These are phyloP conservation scores for Coniferiporia sulphurascens DNA, from an alignment of 1,284 basidiomycete genomes.

Conservation along the genomic window DNA sequence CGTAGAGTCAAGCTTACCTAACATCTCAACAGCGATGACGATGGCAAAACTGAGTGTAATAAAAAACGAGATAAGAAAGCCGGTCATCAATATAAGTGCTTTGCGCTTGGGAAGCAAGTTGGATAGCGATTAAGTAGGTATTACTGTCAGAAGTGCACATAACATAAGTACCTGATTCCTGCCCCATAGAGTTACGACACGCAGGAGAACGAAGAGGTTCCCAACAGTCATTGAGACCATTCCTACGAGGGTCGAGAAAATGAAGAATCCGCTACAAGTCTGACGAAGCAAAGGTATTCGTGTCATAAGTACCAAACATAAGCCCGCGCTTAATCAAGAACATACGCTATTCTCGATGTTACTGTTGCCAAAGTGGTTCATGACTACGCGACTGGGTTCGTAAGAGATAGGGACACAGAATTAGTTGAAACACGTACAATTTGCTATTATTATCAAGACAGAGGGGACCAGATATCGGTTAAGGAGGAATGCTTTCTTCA, in stretches of 20 bases:
- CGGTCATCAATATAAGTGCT: conserved; percentile 3
- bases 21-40: background rate
- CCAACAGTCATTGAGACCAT: conserved; percentile 8
- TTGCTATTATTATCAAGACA: conserved; percentile 5
- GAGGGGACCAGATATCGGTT: conserved; percentile 21
- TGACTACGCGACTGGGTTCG: background rate
- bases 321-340: background rate
- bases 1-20: background rate
- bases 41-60: conserved; percentile 5
- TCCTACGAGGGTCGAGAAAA: conserved; percentile 1
- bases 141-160: background rate
- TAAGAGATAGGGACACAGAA: background rate
- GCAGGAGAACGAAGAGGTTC: conserved; percentile 16
- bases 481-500: conserved; percentile 19
- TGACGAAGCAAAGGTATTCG: background rate
- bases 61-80: conserved; percentile 9
- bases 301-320: background rate
- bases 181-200: conserved; percentile 17
- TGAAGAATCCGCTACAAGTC: conserved; percentile 6
- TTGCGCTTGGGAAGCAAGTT: background rate
- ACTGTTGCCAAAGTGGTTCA: background rate
- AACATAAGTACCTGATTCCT: conserved; percentile 8
- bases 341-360: background rate
- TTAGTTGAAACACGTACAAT: background rate
- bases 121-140: background rate